Evolutionary conservation across 306 rosid genomes (phyloP).

Genomic region (Canavalia gladiata): DNA sequence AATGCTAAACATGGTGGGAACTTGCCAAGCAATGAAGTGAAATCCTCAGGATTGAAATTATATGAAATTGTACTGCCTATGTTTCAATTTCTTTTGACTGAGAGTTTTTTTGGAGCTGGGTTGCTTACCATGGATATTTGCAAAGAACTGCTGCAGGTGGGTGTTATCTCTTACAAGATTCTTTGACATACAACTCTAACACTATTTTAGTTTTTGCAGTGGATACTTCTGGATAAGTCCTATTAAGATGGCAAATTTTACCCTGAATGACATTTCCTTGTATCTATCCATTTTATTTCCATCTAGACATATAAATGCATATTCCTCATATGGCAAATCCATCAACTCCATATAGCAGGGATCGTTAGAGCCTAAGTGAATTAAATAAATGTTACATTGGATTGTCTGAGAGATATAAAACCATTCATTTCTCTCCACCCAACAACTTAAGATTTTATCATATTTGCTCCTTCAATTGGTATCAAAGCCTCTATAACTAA

Average conservation of each 20-base stretch:
- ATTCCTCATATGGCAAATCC: constrained; percentile 30
- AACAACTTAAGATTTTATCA: not conserved
- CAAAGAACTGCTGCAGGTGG: constrained; percentile 91
- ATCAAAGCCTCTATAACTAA: constrained; percentile 13
- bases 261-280: constrained; percentile 35
- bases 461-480: constrained; percentile 15
- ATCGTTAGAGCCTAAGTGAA: constrained; percentile 5
- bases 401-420: not conserved
- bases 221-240: constrained; percentile 14
- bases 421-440: constrained; percentile 4
- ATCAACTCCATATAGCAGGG: constrained; percentile 17
- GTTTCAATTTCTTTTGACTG: constrained; percentile 82
- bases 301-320: not conserved
- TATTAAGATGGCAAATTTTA: constrained; percentile 20
- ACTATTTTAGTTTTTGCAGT: constrained; percentile 20
- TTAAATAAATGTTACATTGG: not conserved
- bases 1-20: constrained; percentile 59
- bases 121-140: constrained; percentile 75
- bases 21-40: constrained; percentile 58
- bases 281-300: constrained; percentile 35
- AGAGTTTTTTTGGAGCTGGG: constrained; percentile 71
- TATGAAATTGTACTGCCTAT: constrained; percentile 83
- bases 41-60: constrained; percentile 64
- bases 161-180: constrained; percentile 36
- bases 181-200: constrained; percentile 37